Base-by-base conservation (phyloP, 2,329 filamentous ascomycete genomes). In the Paraconiothyrium sp. region DNA sequence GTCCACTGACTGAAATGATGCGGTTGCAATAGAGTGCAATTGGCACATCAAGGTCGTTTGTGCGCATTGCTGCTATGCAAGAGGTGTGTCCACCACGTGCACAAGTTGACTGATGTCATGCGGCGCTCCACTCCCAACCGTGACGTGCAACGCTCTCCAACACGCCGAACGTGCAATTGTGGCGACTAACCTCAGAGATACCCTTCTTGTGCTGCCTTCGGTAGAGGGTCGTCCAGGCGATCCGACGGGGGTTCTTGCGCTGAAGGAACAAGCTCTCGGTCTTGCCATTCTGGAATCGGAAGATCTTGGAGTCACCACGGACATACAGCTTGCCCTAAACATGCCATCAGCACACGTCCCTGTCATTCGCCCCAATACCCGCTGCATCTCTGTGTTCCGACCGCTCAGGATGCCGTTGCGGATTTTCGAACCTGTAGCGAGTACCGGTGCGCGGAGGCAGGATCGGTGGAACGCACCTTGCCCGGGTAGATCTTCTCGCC, bases 281-380 rank as follows among this genome's bases (percentile, higher is more conserved):
- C 88, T 99, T 99, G 88, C 95, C 93, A 86, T 97, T 97, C 86
- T 97, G 93, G 92, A 99, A 99, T 83, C 95, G 94, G 92, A 99
- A 99, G 89, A 98, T 90, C 89, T 98, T 99, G 93, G 92, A 97
- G 89, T 99, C 95, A 82, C 94, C 94, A 85, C 95, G 93, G 89
- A 99, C 88, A 88, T 94, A 99, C 87, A 99, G 92, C 89, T 98
- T 98, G 88, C 95, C 95, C 95, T 98, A 82, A 69, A 58, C 43
- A 63, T 60, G 63, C 58, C 71, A 76, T 75, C 74, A 78, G 76
- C 72, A 60, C 44, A 43, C 35, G 58, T 57, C 58, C 68, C 64
- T 52, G 52, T 51, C 60, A 57, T 60, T 58, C 62, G 51, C 52
- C 27, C 55, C 50, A 49, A 50, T 55, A 50, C 39, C 52, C 54